Evolutionary conservation across 2,329 filamentous ascomycete species (phyloP), one percentile per base, ranked within the genome.

Genomic region (Plectosphaerella cucumerina): DNA sequence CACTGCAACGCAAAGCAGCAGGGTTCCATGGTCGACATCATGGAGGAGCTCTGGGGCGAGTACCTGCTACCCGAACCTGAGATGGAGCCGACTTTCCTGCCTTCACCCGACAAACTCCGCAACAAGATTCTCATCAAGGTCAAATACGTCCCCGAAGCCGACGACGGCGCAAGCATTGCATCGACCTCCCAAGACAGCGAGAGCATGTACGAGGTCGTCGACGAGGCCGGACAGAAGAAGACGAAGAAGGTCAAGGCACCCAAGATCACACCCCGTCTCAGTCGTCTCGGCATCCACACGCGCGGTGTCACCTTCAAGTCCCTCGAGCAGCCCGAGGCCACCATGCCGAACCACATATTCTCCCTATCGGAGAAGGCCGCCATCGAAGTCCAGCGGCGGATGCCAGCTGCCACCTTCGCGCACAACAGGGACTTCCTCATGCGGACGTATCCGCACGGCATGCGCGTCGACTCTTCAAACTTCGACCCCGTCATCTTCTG

Each of bases 401-500:
- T 82, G 58, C 79, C 90, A 45, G 85, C 81, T 56, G 85, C 86
- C 49, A 81, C 97, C 37, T 90, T 96, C 61, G 78, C 82, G 46
- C 94, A 99, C 72, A 99, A 97, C 69, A 85, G 88, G 60, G 78
- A 81, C 48, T 90, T 86, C 67, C 81, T 97, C 57, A 96, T 96
- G 82, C 85, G 94, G 26, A 90, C 95, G 10, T 99, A 96, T 64
- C 94, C 94, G 3, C 86, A 87, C 22, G 86, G 83, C 3, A 80
- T 81, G 55, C 84, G 92, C 31, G 78, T 96, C 49, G 84, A 86
- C 60, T 97, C 91, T 41, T 89, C 89, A 20, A 99, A 99, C 65
- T 94, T 93, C 44, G 91, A 97, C 61, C 94, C 94, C 1, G 85
- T 91, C 56, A 84, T 84, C 41, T 95, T 90, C 65, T 99, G 94